A percentile compares a stretch with the other conserved stretches of the same genome.
phyloP scores from a whole-genome alignment of 345 rosid genomes.

The Eutrema japonicum region DNA sequence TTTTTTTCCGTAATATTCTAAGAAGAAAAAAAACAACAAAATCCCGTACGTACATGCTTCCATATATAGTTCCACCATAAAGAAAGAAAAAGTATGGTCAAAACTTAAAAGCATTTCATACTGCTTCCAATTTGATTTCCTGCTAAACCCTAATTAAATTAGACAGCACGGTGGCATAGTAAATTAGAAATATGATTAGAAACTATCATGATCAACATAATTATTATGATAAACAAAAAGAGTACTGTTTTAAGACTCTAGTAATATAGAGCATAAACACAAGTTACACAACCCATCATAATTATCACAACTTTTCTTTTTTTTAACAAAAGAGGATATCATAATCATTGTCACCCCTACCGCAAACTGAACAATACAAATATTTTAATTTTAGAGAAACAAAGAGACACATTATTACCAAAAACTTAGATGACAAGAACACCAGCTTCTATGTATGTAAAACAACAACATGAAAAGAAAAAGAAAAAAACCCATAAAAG shows the following conservation, averaged over 20 bases:
- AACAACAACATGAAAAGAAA: background rate
- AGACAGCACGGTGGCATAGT: background rate
- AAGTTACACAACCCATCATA: background rate
- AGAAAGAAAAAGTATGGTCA: background rate
- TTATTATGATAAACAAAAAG: background rate
- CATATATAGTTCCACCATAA: background rate
- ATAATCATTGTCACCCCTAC: background rate
- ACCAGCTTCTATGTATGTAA: background rate
- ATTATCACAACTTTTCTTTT: background rate
- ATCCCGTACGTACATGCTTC: background rate
- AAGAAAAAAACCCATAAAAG: background rate
- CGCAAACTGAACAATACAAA: slow-evolving; percentile 1
- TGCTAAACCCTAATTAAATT: background rate
- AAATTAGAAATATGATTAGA: background rate
- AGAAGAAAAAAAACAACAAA: background rate
- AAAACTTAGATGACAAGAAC: slow-evolving; percentile 1
- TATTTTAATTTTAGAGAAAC: slow-evolving; percentile 4
- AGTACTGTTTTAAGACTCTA: background rate
- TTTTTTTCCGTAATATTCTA: too few species aligned
- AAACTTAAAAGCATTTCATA: slow-evolving; percentile 6
- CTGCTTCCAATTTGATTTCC: background rate
- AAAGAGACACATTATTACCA: background rate
- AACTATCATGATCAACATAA: background rate
- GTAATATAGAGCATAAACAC: background rate
- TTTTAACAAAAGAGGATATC: background rate